These are phyloP conservation scores for Chimonanthus praecox DNA, from an alignment of 164 flowering plant species.

Conservation along the genomic window DNA sequence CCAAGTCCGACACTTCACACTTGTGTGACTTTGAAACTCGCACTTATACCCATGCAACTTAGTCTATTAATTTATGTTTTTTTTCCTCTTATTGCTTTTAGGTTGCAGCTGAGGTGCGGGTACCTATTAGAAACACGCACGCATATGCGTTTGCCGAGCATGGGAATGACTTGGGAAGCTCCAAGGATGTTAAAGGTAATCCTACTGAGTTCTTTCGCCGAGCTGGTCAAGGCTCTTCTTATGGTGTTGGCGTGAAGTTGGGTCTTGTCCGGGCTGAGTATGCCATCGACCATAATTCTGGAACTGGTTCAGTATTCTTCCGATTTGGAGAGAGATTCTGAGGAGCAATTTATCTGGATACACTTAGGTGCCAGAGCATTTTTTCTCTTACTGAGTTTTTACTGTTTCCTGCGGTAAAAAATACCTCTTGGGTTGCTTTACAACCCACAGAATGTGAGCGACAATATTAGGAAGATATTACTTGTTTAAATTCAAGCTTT, in stretches of 20 bases:
- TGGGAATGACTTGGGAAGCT: slow-evolving; percentile 93
- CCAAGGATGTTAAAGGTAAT: slow-evolving; percentile 96
- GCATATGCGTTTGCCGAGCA: slow-evolving; percentile 92
- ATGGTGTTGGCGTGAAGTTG: slow-evolving; percentile 82
- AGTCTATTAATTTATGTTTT: neutral
- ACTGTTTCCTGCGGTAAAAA: neutral
- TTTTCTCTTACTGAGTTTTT: too few relatives aligned
- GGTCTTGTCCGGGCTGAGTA: slow-evolving; percentile 94
- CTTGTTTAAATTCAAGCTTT: neutral
- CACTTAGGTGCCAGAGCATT: neutral
- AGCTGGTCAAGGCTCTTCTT: slow-evolving; percentile 90
- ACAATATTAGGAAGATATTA: neutral
- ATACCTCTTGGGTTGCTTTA: neutral
- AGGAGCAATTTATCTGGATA: slow-evolving; percentile 7
- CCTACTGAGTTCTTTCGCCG: slow-evolving; percentile 95
- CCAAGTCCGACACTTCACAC: too few relatives aligned
- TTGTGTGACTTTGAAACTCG: too few relatives aligned
- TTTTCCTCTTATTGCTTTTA: slow-evolving; percentile 14
- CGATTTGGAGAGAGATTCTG: slow-evolving; percentile 94
- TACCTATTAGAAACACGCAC: slow-evolving; percentile 82
- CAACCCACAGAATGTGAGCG: neutral
- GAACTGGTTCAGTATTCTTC: slow-evolving; percentile 90
- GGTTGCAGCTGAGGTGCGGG: slow-evolving; percentile 87
- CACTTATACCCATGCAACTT: too few relatives aligned
- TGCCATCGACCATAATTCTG: slow-evolving; percentile 95